These are phyloP conservation scores for Metschnikowia henanensis DNA, from an alignment of 805 yeast genomes.

Conservation along the genomic window DNA sequence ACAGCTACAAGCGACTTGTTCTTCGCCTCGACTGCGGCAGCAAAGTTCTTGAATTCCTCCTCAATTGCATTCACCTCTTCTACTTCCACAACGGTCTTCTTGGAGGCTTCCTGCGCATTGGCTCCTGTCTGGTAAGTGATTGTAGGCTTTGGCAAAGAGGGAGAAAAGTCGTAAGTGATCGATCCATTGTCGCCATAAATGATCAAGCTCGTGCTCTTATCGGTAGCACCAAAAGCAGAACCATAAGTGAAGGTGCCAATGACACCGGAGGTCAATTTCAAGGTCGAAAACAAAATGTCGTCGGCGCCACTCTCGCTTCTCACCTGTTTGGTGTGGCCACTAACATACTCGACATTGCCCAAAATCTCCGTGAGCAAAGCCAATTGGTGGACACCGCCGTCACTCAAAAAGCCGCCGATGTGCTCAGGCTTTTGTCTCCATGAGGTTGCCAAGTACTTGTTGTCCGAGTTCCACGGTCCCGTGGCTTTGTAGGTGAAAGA, in stretches of 20 bases:
- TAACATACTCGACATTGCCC: slow-evolving; percentile 69
- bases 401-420: slow-evolving; percentile 88
- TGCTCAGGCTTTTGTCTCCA: slow-evolving; percentile 95
- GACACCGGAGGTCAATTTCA: slow-evolving; percentile 57
- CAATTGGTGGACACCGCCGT: slow-evolving; percentile 96
- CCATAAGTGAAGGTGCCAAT: slow-evolving; percentile 89
- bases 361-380: slow-evolving; percentile 81
- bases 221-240: slow-evolving; percentile 82
- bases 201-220: slow-evolving; percentile 62
- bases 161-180: slow-evolving; percentile 63
- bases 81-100: slow-evolving; percentile 38
- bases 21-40: slow-evolving; percentile 56
- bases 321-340: slow-evolving; percentile 77
- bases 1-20: slow-evolving; percentile 58
- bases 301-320: slow-evolving; percentile 77
- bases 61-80: slow-evolving; percentile 45
- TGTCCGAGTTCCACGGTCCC: slow-evolving; percentile 63
- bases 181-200: slow-evolving; percentile 84
- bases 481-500: slow-evolving; percentile 74
- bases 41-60: slow-evolving; percentile 50
- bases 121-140: slow-evolving; percentile 36
- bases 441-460: slow-evolving; percentile 63
- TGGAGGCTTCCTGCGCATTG: slow-evolving; percentile 50
- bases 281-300: slow-evolving; percentile 74
- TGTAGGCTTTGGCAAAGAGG: slow-evolving; percentile 39